A percentile compares a stretch with the other conserved stretches of the same genome.
Conservation (phyloP, 2,329 filamentous ascomycete species). For the Hypomyces perniciosus region DNA sequence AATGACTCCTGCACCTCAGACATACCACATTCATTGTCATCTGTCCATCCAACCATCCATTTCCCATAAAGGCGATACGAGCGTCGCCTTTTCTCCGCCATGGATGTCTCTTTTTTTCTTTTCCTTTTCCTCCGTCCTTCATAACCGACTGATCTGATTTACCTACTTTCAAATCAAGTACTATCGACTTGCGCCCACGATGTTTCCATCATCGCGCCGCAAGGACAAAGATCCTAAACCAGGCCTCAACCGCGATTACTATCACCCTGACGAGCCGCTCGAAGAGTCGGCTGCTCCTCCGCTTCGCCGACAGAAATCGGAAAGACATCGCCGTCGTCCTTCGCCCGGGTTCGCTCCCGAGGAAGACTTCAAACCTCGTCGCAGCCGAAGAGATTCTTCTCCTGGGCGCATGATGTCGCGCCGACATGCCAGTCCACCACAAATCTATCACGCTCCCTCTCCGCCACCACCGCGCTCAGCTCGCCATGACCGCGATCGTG, state of each 20-base stretch:
- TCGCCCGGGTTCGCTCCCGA: neutral
- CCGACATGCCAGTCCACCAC: conserved; percentile 2
- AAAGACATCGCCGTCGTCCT: neutral
- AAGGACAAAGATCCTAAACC: neutral
- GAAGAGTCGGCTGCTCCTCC: neutral
- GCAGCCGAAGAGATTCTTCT: conserved; percentile 7
- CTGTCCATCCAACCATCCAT: too few species aligned
- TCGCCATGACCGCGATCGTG: neutral
- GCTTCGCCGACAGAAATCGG: neutral
- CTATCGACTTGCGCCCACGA: neutral
- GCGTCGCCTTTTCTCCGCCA: too few species aligned
- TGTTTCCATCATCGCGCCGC: conserved; percentile 1
- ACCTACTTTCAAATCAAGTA: neutral
- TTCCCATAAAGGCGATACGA: too few species aligned
- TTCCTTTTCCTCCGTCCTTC: neutral
- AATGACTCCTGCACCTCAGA: neutral
- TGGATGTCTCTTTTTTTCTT: too few species aligned
- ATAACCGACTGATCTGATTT: too few species aligned
- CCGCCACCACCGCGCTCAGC: conserved; percentile 3
- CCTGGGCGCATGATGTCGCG: neutral
- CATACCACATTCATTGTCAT: too few species aligned
- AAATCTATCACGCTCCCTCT: neutral
- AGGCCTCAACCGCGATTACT: conserved; percentile 12
- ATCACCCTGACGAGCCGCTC: conserved; percentile 1
- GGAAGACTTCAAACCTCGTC: conserved; percentile 3